Percentiles rank a stretch among this genome's conserved stretches.
Conservation (phyloP, 768 basidiomycete species). For the Termitomyces bulborhizus region DNA sequence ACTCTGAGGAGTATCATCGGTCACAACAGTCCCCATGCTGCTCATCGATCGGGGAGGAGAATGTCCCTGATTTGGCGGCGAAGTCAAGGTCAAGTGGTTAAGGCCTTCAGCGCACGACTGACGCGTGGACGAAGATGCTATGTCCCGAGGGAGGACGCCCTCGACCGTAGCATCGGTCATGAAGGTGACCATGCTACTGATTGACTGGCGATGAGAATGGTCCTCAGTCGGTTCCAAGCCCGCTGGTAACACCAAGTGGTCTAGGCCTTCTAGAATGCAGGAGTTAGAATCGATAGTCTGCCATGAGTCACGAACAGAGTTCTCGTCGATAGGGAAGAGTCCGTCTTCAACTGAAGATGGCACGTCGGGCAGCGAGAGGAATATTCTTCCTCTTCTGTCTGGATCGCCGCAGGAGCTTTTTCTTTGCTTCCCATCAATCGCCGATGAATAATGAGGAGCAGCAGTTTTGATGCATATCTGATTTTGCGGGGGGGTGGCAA, state of each 20-base stretch:
- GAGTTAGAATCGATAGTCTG: slow-evolving; percentile 33
- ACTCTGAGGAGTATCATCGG: slow-evolving; percentile 42
- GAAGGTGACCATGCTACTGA: slow-evolving; percentile 50
- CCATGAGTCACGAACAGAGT: slow-evolving; percentile 37
- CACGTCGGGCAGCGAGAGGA: slow-evolving; percentile 11
- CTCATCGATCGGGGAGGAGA: slow-evolving; percentile 36
- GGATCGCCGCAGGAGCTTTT: slow-evolving; percentile 8
- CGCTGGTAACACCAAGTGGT: slow-evolving; percentile 25
- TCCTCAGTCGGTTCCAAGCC: slow-evolving; percentile 22
- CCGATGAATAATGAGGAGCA: slow-evolving; percentile 2
- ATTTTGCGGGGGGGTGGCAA: slow-evolving; percentile 50
- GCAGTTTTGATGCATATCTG: slow-evolving; percentile 19
- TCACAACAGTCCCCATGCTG: slow-evolving; percentile 52
- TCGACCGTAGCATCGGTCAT: slow-evolving; percentile 54
- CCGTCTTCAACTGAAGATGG: slow-evolving; percentile 6
- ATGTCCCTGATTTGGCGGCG: slow-evolving; percentile 21
- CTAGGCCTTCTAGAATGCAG: slow-evolving; percentile 34
- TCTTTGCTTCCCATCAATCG: slow-evolving; percentile 5
- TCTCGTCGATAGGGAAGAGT: background rate
- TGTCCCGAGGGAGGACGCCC: slow-evolving; percentile 41
- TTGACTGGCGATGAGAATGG: slow-evolving; percentile 32
- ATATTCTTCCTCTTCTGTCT: slow-evolving; percentile 12
- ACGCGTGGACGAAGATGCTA: background rate
- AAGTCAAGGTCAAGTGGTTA: slow-evolving; percentile 22
- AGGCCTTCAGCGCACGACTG: slow-evolving; percentile 29